phyloP scores from a whole-genome alignment of 1,139 yeast species.

The Candida sp. region DNA sequence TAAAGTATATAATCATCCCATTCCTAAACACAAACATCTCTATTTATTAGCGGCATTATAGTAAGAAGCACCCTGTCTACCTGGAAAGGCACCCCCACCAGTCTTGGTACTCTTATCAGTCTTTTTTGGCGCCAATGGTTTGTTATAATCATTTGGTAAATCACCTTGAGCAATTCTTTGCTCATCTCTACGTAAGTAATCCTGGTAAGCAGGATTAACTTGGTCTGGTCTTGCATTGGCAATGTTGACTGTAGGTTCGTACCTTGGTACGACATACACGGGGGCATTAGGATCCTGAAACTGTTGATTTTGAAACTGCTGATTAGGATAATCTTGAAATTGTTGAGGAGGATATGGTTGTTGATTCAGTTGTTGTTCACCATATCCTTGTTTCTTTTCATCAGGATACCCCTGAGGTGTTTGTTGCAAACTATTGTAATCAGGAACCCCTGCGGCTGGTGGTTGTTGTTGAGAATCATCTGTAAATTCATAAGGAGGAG shows the following conservation, averaged over 20 bases:
- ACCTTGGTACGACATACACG: slow-evolving; percentile 23
- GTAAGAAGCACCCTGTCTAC: slow-evolving; percentile 36
- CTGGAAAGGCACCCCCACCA: slow-evolving; percentile 37
- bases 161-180: slow-evolving; percentile 31
- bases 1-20: neutral
- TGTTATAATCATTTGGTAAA: slow-evolving; percentile 22
- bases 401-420: slow-evolving; percentile 2
- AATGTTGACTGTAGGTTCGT: slow-evolving; percentile 36
- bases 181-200: slow-evolving; percentile 30
- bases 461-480: slow-evolving; percentile 1
- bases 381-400: neutral
- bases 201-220: slow-evolving; percentile 35
- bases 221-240: slow-evolving; percentile 33
- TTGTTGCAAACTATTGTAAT: slow-evolving; percentile 1
- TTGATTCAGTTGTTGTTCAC: neutral
- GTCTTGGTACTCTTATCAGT: slow-evolving; percentile 21
- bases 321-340: slow-evolving; percentile 10
- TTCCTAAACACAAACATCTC: neutral
- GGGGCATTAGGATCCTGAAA: slow-evolving; percentile 13
- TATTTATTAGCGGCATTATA: slow-evolving; percentile 33
- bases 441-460: neutral
- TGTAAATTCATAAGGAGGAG: slow-evolving; percentile 9
- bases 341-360: slow-evolving; percentile 1
- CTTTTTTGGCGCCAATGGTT: slow-evolving; percentile 36
- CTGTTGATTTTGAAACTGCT: slow-evolving; percentile 11